These are phyloP conservation scores for Euphorbia pulcherrima DNA, from an alignment of 345 rosid genomes.

Conservation along the genomic window DNA sequence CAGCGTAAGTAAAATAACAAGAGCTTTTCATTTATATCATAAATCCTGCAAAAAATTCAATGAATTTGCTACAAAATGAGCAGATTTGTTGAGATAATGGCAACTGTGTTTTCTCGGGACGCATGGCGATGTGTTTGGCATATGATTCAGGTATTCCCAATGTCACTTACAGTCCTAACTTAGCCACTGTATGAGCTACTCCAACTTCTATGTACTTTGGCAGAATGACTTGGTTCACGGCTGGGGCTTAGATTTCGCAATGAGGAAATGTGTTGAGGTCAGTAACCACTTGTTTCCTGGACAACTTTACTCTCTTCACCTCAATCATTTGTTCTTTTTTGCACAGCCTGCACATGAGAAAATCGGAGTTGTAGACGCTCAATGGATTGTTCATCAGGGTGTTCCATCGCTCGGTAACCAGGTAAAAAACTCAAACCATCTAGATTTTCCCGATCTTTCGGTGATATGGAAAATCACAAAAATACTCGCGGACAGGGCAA, in stretches of 20 bases:
- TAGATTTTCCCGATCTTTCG: too few relatives aligned
- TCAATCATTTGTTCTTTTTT: neutral
- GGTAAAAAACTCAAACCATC: constrained; percentile 33
- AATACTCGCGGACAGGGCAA: constrained; percentile 50
- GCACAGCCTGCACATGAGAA: constrained; percentile 59
- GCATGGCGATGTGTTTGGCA: constrained; percentile 99
- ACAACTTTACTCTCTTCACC: neutral
- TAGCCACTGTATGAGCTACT: neutral
- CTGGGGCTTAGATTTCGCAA: constrained; percentile 73
- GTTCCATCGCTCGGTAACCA: constrained; percentile 71
- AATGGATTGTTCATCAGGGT: constrained; percentile 62
- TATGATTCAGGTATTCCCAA: constrained; percentile 69
- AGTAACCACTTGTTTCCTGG: constrained; percentile 16
- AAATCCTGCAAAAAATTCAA: constrained; percentile 1
- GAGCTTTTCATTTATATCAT: too few relatives aligned
- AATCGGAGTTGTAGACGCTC: constrained; percentile 74
- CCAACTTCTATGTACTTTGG: neutral
- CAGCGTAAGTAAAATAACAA: constrained; percentile 57
- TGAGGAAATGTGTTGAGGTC: constrained; percentile 67
- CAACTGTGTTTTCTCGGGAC: constrained; percentile 82
- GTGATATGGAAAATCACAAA: too few relatives aligned
- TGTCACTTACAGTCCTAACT: neutral
- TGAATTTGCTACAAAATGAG: constrained; percentile 6
- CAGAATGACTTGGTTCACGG: constrained; percentile 82
- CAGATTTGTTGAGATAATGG: constrained; percentile 99